Percentiles rank a stretch among this genome's conserved stretches.
Evolutionary conservation across 768 basidiomycete genomes (phyloP).

Genomic region (Pleurotus tuoliensis): DNA sequence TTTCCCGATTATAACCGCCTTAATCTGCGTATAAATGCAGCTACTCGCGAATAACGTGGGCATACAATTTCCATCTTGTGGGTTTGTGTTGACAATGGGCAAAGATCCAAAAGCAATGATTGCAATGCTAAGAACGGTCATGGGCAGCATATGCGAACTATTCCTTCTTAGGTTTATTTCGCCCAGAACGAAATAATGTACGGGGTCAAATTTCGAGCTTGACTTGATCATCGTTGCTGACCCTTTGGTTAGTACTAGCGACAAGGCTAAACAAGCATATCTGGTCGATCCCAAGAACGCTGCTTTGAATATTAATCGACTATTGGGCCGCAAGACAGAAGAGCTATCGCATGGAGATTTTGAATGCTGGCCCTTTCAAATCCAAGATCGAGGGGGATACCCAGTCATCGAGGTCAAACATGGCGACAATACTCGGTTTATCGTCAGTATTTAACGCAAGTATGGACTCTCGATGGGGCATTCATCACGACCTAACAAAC

Average conservation of each 20-base stretch:
- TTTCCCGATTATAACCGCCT: neutral
- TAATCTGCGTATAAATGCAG: neutral
- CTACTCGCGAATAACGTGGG: neutral
- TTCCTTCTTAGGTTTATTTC: constrained; percentile 2
- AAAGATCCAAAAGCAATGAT: neutral
- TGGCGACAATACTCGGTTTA: constrained; percentile 52
- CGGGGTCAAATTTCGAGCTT: neutral
- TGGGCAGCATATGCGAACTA: neutral
- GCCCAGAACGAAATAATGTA: neutral
- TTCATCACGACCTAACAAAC: constrained; percentile 25
- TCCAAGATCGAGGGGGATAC: constrained; percentile 41
- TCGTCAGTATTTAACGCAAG: constrained; percentile 31
- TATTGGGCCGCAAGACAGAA: constrained; percentile 47
- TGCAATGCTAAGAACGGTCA: neutral
- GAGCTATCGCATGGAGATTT: constrained; percentile 47
- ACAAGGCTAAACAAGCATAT: neutral
- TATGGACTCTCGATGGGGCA: neutral
- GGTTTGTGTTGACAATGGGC: neutral
- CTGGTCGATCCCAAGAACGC: neutral
- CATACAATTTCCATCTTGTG: neutral
- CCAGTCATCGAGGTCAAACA: constrained; percentile 49
- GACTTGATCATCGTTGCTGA: neutral
- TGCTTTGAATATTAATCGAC: constrained; percentile 55
- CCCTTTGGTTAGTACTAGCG: neutral
- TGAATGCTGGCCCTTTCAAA: constrained; percentile 48